Evolutionary conservation across 2,329 filamentous ascomycete species (phyloP).

Genomic region (Cladophialophora bantiana): DNA sequence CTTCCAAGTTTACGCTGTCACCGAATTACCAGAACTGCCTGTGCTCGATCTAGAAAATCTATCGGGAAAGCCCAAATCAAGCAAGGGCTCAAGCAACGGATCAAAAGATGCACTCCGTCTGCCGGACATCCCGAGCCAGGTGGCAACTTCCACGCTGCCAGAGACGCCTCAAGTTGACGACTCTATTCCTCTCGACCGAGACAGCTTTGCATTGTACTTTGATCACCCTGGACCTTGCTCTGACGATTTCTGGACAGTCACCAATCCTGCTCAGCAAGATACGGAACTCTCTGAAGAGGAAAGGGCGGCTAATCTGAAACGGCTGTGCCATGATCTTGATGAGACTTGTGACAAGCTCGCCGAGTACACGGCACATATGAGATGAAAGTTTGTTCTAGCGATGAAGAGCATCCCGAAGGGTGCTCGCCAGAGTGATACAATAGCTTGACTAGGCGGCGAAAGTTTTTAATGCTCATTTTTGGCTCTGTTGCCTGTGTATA

Average conservation of each 20-base stretch:
- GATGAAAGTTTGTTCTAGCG: slow-evolving; percentile 11
- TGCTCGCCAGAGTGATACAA: background rate
- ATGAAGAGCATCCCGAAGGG: background rate
- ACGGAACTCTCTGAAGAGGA: slow-evolving; percentile 24
- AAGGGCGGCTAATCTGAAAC: slow-evolving; percentile 21
- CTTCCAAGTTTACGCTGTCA: slow-evolving; percentile 67
- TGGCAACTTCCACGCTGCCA: slow-evolving; percentile 44
- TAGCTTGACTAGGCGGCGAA: background rate
- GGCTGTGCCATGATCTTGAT: slow-evolving; percentile 35
- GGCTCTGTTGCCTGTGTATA: slow-evolving; percentile 5
- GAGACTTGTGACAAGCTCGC: slow-evolving; percentile 32
- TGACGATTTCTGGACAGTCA: slow-evolving; percentile 25
- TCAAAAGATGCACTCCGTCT: slow-evolving; percentile 29
- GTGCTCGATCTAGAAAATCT: slow-evolving; percentile 66
- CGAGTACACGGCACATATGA: slow-evolving; percentile 26
- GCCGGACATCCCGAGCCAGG: slow-evolving; percentile 33
- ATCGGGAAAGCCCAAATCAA: slow-evolving; percentile 69
- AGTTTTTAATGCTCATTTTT: background rate
- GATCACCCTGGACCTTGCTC: slow-evolving; percentile 22
- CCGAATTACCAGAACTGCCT: slow-evolving; percentile 73
- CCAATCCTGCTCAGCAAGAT: background rate
- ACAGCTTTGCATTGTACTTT: slow-evolving; percentile 30
- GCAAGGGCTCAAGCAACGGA: slow-evolving; percentile 10
- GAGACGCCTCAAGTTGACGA: slow-evolving; percentile 59
- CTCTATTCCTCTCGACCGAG: slow-evolving; percentile 49